phyloP scores from a whole-genome alignment of 2,329 filamentous ascomycete genomes.

The Paracoccidioides brasiliensis region DNA sequence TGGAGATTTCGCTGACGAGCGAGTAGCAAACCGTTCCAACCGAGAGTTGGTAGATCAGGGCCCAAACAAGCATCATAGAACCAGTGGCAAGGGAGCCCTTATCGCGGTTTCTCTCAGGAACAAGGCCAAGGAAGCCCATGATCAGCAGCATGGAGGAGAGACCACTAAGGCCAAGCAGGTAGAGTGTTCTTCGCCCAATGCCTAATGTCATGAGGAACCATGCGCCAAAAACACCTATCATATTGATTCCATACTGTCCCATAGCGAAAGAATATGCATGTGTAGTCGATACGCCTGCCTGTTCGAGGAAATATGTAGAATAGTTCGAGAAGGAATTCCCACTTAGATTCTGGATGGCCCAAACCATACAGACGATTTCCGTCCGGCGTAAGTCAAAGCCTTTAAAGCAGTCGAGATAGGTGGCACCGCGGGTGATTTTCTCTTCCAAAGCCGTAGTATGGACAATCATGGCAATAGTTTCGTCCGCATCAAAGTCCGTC shows the following conservation, averaged over 20 bases:
- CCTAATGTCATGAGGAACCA: slow-evolving; percentile 68
- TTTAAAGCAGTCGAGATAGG: slow-evolving; percentile 72
- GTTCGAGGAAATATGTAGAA: slow-evolving; percentile 46
- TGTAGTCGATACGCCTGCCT: slow-evolving; percentile 39
- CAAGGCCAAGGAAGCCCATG: slow-evolving; percentile 71
- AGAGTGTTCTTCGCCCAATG: slow-evolving; percentile 62
- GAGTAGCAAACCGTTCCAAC: slow-evolving; percentile 87
- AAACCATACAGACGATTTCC: slow-evolving; percentile 55
- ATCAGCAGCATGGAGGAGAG: slow-evolving; percentile 66
- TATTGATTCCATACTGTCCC: slow-evolving; percentile 53
- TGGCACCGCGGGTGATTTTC: slow-evolving; percentile 58
- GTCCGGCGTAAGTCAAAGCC: slow-evolving; percentile 67
- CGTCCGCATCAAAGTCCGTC: slow-evolving; percentile 64
- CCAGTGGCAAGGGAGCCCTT: slow-evolving; percentile 62
- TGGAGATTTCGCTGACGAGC: slow-evolving; percentile 72
- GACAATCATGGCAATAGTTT: slow-evolving; percentile 84
- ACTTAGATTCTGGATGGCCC: slow-evolving; percentile 51
- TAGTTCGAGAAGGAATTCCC: slow-evolving; percentile 54
- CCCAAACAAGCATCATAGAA: slow-evolving; percentile 74
- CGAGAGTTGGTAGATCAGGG: slow-evolving; percentile 70
- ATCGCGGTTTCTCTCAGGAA: slow-evolving; percentile 45
- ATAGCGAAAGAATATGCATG: slow-evolving; percentile 45
- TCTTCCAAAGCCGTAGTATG: slow-evolving; percentile 74
- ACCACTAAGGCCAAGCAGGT: slow-evolving; percentile 60
- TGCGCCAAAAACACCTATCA: slow-evolving; percentile 66